phyloP scores from a whole-genome alignment of 805 yeast genomes.

The Ogataea siamensis region DNA sequence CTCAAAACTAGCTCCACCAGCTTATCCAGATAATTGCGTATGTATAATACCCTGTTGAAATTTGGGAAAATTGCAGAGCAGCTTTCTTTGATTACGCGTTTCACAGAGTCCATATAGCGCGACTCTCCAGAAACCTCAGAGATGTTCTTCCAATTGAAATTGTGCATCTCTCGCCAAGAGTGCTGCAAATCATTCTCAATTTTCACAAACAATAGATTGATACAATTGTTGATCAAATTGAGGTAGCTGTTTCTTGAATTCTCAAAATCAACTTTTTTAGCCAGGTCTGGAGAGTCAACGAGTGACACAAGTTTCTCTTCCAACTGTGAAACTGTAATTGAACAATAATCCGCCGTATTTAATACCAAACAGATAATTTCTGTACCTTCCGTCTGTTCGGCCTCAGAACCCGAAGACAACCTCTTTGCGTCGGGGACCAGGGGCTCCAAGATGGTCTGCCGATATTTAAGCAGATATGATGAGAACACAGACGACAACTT shows the following conservation, averaged over 20 bases:
- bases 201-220: slow-evolving; percentile 54
- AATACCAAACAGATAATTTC: slow-evolving; percentile 67
- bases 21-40: slow-evolving; percentile 72
- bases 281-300: slow-evolving; percentile 34
- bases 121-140: slow-evolving; percentile 72
- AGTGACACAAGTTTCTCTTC: slow-evolving; percentile 54
- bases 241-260: slow-evolving; percentile 54
- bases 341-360: slow-evolving; percentile 88
- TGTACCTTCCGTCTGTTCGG: slow-evolving; percentile 55
- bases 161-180: slow-evolving; percentile 81
- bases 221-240: slow-evolving; percentile 55
- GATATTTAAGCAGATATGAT: slow-evolving; percentile 62
- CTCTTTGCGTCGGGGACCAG: slow-evolving; percentile 42
- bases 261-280: slow-evolving; percentile 51
- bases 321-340: slow-evolving; percentile 72
- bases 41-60: slow-evolving; percentile 67
- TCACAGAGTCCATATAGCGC: slow-evolving; percentile 61
- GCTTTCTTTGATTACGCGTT: slow-evolving; percentile 43
- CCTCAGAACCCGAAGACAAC: slow-evolving; percentile 32
- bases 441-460: slow-evolving; percentile 47
- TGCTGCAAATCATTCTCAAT: slow-evolving; percentile 60
- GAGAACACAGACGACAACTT: slow-evolving; percentile 59
- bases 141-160: slow-evolving; percentile 68
- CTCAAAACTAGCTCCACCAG: slow-evolving; percentile 61
- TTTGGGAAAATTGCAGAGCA: slow-evolving; percentile 50